phyloP scores from a whole-genome alignment of 495 filamentous ascomycete genomes.

The Bryoglossum gracile region DNA sequence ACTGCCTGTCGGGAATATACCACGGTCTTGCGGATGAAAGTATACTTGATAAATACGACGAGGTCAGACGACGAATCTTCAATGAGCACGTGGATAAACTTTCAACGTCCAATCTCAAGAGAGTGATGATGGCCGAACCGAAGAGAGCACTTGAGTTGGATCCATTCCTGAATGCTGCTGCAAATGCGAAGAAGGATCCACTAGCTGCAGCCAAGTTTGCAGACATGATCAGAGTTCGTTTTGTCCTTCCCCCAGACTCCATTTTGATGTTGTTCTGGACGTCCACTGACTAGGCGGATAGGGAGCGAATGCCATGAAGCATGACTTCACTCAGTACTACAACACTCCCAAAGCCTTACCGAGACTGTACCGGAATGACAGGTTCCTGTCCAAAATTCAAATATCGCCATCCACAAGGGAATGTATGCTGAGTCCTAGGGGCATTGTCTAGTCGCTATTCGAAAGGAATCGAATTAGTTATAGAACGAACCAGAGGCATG shows the following conservation, averaged over 20 bases:
- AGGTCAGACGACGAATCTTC: slow-evolving; percentile 49
- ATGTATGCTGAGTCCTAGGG: too few relatives aligned
- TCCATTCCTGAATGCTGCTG: slow-evolving; percentile 26
- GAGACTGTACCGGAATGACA: too few relatives aligned
- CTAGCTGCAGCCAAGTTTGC: background rate
- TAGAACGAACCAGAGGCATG: too few relatives aligned
- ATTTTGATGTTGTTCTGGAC: background rate
- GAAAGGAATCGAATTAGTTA: too few relatives aligned
- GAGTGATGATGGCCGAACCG: slow-evolving; percentile 32
- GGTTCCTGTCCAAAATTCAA: too few relatives aligned
- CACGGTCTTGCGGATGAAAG: slow-evolving; percentile 43
- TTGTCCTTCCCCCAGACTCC: too few relatives aligned
- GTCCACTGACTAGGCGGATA: background rate
- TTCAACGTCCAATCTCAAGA: slow-evolving; percentile 43
- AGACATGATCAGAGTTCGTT: background rate
- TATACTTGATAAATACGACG: slow-evolving; percentile 51
- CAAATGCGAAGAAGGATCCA: background rate
- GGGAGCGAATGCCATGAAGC: background rate
- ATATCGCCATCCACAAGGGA: too few relatives aligned
- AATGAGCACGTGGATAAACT: slow-evolving; percentile 46
- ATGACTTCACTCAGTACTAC: background rate
- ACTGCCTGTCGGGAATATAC: slow-evolving; percentile 50
- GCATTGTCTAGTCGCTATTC: too few relatives aligned
- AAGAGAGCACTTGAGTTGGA: slow-evolving; percentile 31
- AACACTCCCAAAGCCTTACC: too few relatives aligned